Base-by-base conservation (phyloP, 2,329 filamentous ascomycete species). In the Verticillium longisporum region DNA sequence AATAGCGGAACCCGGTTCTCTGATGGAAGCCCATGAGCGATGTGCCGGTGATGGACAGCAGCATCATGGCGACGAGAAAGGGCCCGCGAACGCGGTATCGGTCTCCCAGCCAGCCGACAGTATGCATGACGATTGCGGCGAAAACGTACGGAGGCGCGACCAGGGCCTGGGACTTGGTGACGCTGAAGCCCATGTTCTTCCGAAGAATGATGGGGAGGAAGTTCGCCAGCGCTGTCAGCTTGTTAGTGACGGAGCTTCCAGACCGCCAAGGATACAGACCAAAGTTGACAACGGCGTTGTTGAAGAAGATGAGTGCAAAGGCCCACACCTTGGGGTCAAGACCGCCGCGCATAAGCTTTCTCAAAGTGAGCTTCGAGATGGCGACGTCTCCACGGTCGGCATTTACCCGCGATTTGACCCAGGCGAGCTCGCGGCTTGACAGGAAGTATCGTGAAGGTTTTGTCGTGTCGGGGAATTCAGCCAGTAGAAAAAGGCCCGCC, bases 181-280 rank as follows among this genome's bases (percentile, higher is more conserved):
- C 78, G 56, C 73, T 78, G 77, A 91, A 93, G 14, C 84, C 82
- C 78, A 93, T 83, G 71, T 77, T 81, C 38, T 67, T 68, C 57
- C 77, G 73, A 13, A 96, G 83, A 67, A 95, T 90, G 68, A 93
- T 84, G 6, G 91, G 90, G 4, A 93, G 75, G 70, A 93, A 94
- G 73, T 90, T 94, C 1, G 89, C 88, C 7, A 95, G 82, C 0
- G 90, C 86, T 71, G 95, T 94, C 1, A 26, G 3, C 10, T 7
- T 3, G 18, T 50, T 18, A 50, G 45, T 6, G n/a, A n/a, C 45
- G n/a, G 45, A 21, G 11, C n/a, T 21, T 5, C 2, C 11, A 10
- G 10, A 4, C 7, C 18, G 3, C 11, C 15, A 6, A 18, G 45
- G n/a, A 18, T 7, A 50, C 45, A 21, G 18, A 50, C 45, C 45